Base-by-base conservation (phyloP, 2,329 filamentous ascomycete species). In the Botrytis squamosa region DNA sequence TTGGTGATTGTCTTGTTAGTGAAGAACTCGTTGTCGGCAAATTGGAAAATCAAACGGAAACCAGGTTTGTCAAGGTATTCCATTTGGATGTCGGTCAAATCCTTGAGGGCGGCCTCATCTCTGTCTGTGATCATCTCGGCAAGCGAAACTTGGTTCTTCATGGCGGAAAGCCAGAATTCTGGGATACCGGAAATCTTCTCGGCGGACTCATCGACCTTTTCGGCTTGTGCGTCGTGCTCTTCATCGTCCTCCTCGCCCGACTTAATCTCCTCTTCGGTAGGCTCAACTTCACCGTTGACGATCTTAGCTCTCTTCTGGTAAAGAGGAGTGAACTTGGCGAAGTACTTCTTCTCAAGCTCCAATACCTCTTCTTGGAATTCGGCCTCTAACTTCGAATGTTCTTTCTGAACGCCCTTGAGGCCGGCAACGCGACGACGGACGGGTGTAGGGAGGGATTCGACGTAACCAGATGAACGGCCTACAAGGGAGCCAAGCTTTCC, bases 311-410 rank as follows among this genome's bases (percentile, higher is more conserved):
- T 95, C 88, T 96, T 96, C 88, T 98, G 87, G 86, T 99, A 99
- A 68, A 99, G 90, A 75, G 96, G 96, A 72, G 94, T 97, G 86
- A 98, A 99, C 86, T 98, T 98, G 85, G 93, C 93, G 81, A 98
- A 98, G 85, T 97, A 99, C 86, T 98, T 98, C 90, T 99, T 99
- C 89, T 99, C 96, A 42, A 99, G 90, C 84, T 98, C 92, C 74
- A 99, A 89, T 76, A 99, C 95, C 86, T 98, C 97, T 84, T 98
- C 95, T 84, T 99, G 97, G 85, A 99, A 98, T 85, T 98, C 92
- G 71, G 94, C 93, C 88, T 99, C 97, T 80, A 99, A 91, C 86
- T 98, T 98, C 75, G 95, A 93, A 86, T 99, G 96, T 81, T 98
- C 95, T 85, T 98, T 98, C 86, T 99, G 96, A 80, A 99, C 94